Conservation (phyloP, 2,329 filamentous ascomycete genomes). For the Ramichloridium luteum region DNA sequence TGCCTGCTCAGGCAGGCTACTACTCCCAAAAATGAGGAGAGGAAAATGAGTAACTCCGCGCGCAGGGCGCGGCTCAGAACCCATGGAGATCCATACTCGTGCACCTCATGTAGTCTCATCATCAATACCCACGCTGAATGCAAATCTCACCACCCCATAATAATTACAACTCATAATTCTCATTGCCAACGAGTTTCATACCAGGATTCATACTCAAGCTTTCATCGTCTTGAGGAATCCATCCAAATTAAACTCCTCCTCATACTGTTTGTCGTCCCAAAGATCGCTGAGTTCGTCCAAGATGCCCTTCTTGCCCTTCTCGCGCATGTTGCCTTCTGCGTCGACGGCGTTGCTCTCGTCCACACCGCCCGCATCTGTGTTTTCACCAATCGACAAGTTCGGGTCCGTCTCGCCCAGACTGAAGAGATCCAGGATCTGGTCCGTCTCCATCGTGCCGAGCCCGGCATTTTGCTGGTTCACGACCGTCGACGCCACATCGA, state of each 20-base stretch:
- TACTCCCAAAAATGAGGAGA: no score
- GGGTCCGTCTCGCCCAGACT: slow-evolving; percentile 64
- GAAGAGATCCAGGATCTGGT: slow-evolving; percentile 94
- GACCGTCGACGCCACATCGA: slow-evolving; percentile 93
- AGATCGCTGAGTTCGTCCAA: slow-evolving; percentile 88
- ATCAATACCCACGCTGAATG: no score
- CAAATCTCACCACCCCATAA: no score
- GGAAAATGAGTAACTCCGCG: no score
- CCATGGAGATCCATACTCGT: no score
- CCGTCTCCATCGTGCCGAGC: slow-evolving; percentile 90
- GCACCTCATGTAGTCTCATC: no score
- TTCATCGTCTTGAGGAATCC: slow-evolving; percentile 94
- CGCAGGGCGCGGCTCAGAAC: no score
- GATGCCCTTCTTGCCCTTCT: slow-evolving; percentile 95
- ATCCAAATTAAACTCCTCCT: slow-evolving; percentile 93
- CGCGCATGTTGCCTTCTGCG: slow-evolving; percentile 79
- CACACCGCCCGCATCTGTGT: slow-evolving; percentile 47
- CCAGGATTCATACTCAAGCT: no score
- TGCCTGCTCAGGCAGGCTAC: no score
- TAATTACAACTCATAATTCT: no score
- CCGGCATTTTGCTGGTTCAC: slow-evolving; percentile 99
- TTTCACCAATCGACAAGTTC: slow-evolving; percentile 21
- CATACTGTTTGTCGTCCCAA: slow-evolving; percentile 96
- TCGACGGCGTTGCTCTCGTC: slow-evolving; percentile 59
- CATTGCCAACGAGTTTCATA: no score